These are phyloP conservation scores for Hemisphaericaspora nanyangensis DNA, from an alignment of 805 yeast genomes.

Conservation along the genomic window DNA sequence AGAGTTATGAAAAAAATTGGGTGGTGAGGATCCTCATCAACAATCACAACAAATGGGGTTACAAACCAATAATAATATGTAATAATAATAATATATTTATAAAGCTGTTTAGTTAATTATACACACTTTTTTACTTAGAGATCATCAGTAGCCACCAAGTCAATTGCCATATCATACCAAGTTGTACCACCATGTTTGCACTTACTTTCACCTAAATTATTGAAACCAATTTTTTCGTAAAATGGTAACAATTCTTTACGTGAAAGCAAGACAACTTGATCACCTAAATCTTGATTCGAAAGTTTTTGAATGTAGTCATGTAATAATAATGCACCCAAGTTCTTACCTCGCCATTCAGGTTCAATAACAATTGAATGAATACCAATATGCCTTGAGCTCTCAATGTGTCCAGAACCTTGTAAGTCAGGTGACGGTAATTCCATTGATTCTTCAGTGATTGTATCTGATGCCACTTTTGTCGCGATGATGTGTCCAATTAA, in stretches of 20 bases:
- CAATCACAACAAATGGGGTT: not conserved
- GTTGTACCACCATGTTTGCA: slow-evolving; percentile 54
- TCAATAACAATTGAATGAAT: slow-evolving; percentile 78
- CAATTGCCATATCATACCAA: slow-evolving; percentile 60
- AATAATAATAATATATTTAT: too few species aligned
- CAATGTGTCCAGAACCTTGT: slow-evolving; percentile 60
- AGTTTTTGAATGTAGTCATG: slow-evolving; percentile 90
- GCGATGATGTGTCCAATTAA: slow-evolving; percentile 80
- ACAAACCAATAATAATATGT: not conserved
- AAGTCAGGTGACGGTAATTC: slow-evolving; percentile 51
- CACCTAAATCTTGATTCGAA: slow-evolving; percentile 83
- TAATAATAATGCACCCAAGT: slow-evolving; percentile 75
- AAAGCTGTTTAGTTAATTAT: too few species aligned
- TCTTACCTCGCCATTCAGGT: slow-evolving; percentile 75
- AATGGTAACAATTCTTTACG: slow-evolving; percentile 68
- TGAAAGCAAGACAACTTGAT: slow-evolving; percentile 68
- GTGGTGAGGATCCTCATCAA: not conserved
- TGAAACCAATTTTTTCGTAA: slow-evolving; percentile 79
- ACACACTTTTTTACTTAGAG: slow-evolving; percentile 13
- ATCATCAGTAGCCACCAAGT: slow-evolving; percentile 42
- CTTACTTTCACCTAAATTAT: slow-evolving; percentile 59
- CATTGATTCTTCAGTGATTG: slow-evolving; percentile 60
- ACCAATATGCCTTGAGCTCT: slow-evolving; percentile 69
- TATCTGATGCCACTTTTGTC: slow-evolving; percentile 56
- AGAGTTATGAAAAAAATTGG: not conserved